phyloP scores from a whole-genome alignment of 768 basidiomycete genomes.

The Vararia minispora region DNA sequence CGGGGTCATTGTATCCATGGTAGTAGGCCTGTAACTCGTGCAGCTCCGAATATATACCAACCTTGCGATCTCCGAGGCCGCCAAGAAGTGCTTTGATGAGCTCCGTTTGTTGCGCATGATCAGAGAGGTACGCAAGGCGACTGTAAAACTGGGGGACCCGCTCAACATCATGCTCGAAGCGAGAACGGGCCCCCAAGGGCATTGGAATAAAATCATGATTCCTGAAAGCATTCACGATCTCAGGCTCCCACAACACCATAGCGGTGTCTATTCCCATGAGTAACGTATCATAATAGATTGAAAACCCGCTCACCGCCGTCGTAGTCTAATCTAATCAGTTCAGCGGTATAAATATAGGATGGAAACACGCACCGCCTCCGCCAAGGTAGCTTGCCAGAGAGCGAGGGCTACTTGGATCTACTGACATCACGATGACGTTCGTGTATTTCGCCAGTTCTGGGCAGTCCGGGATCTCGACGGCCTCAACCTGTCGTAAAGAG shows the following conservation, averaged over 20 bases:
- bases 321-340: no score
- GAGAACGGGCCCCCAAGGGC: no score
- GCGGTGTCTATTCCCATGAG: slow-evolving; percentile 51
- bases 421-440: slow-evolving; percentile 51
- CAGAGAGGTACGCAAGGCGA: neutral
- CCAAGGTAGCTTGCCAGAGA: slow-evolving; percentile 59
- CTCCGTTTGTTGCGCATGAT: slow-evolving; percentile 23
- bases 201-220: slow-evolving; percentile 29
- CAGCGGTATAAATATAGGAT: no score
- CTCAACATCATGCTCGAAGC: slow-evolving; percentile 46
- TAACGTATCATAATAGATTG: no score
- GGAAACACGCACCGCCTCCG: slow-evolving; percentile 78
- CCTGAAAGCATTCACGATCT: slow-evolving; percentile 37
- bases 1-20: slow-evolving; percentile 34
- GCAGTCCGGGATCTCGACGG: slow-evolving; percentile 43
- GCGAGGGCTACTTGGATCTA: slow-evolving; percentile 35
- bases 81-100: slow-evolving; percentile 39
- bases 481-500: no score
- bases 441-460: slow-evolving; percentile 35
- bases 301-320: no score
- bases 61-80: slow-evolving; percentile 37
- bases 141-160: no score
- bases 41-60: slow-evolving; percentile 51
- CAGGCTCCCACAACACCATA: slow-evolving; percentile 32
- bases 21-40: slow-evolving; percentile 46